A percentile compares a stretch with the other conserved stretches of the same genome.
Evolutionary conservation across 768 basidiomycete genomes (phyloP).

Genomic region (Boletus sp.): DNA sequence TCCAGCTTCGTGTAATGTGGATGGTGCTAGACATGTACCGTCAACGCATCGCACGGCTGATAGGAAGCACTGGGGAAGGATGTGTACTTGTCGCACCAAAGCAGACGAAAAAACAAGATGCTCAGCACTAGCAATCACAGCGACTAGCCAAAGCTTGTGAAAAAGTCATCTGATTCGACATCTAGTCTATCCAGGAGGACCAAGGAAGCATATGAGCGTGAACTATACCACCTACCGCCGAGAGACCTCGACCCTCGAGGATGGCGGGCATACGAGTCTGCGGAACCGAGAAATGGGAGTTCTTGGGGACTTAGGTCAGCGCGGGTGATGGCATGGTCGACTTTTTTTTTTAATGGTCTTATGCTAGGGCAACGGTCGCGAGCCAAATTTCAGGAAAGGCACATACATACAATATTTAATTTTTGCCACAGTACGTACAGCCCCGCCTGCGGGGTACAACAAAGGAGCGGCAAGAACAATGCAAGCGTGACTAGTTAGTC

Average conservation of each 20-base stretch:
- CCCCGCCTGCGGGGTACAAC: conserved; percentile 5
- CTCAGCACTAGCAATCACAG: neutral
- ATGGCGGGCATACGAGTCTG: neutral
- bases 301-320: neutral
- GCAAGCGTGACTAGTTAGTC: conserved; percentile 11
- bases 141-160: neutral
- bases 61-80: neutral
- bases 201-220: neutral
- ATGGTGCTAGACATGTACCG: neutral
- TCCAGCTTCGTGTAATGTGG: neutral
- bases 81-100: neutral
- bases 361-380: neutral
- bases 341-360: neutral
- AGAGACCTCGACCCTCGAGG: neutral
- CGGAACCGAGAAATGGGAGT: neutral
- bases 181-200: neutral
- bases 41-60: neutral
- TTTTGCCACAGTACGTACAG: conserved; percentile 10
- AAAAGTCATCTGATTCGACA: neutral
- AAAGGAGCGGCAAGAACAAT: conserved; percentile 20
- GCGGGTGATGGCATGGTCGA: conserved; percentile 3
- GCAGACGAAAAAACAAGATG: neutral
- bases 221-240: neutral
- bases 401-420: neutral
- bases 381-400: neutral